Percentiles rank a stretch among this genome's conserved stretches.
These are phyloP conservation scores for Haplosporangium gracile DNA, from an alignment of 192 early-diverging fungal species.

Conservation along the genomic window DNA sequence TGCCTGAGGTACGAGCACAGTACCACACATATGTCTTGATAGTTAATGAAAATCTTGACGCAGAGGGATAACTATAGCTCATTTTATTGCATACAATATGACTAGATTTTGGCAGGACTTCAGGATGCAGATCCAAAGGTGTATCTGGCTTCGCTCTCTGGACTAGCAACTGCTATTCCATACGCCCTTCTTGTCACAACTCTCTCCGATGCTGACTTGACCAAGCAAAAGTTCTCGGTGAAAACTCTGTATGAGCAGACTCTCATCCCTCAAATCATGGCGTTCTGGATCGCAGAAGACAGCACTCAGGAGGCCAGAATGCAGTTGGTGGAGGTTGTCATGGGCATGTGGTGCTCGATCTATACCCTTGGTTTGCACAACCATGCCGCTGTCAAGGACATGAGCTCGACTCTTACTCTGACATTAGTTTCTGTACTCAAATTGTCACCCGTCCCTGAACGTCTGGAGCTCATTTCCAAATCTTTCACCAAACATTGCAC, in stretches of 20 bases:
- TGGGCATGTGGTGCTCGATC: constrained; percentile 57
- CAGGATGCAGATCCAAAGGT: constrained; percentile 52
- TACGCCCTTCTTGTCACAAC: constrained; percentile 50
- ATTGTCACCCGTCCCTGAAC: constrained; percentile 27
- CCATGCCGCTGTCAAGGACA: constrained; percentile 47
- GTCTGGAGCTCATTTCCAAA: constrained; percentile 44
- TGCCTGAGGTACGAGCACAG: constrained; percentile 37
- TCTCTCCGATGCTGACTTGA: constrained; percentile 35
- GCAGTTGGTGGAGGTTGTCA: constrained; percentile 45
- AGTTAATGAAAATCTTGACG: not conserved
- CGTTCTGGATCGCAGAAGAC: constrained; percentile 55
- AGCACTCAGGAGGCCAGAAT: constrained; percentile 27
- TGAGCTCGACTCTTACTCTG: constrained; percentile 46
- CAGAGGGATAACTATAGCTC: not conserved
- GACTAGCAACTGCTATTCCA: constrained; percentile 47
- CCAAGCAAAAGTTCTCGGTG: constrained; percentile 44
- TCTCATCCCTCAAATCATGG: constrained; percentile 56
- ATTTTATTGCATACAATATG: not conserved
- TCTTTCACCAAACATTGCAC: constrained; percentile 56
- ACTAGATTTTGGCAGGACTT: constrained; percentile 50
- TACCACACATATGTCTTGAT: not conserved
- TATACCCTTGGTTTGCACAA: constrained; percentile 44
- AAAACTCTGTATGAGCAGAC: constrained; percentile 54
- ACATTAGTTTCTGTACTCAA: constrained; percentile 50
- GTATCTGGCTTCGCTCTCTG: constrained; percentile 45